Percentiles rank a stretch among this genome's conserved stretches.
Evolutionary conservation across 148 eudicot genomes (phyloP).

Genomic region (Silene conica): DNA sequence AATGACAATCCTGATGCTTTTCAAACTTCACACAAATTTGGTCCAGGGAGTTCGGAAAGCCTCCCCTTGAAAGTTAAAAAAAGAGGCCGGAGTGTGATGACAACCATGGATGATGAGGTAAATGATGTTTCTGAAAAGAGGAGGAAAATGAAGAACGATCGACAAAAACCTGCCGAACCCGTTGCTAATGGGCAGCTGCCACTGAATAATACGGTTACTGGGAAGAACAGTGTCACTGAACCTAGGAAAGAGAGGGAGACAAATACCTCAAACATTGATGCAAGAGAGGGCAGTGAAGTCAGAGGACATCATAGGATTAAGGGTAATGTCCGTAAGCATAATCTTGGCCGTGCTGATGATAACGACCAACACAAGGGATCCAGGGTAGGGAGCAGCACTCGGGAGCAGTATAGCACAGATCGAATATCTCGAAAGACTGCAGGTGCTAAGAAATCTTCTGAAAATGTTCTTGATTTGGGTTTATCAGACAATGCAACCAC

Average conservation of each 20-base stretch:
- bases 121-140: slow-evolving; percentile 29
- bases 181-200: slow-evolving; percentile 16
- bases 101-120: slow-evolving; percentile 14
- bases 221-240: slow-evolving; percentile 17
- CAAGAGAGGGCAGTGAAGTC: slow-evolving; percentile 18
- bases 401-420: slow-evolving; percentile 14
- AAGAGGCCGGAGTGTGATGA: slow-evolving; percentile 11
- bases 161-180: slow-evolving; percentile 2
- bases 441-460: slow-evolving; percentile 23
- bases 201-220: slow-evolving; percentile 4
- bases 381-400: slow-evolving; percentile 15
- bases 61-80: slow-evolving; percentile 24
- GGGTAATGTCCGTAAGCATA: slow-evolving; percentile 16
- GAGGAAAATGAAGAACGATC: slow-evolving; percentile 36
- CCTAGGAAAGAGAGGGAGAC: slow-evolving; percentile 23
- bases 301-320: slow-evolving; percentile 16
- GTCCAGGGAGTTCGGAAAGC: slow-evolving; percentile 2
- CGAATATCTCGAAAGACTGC: slow-evolving; percentile 23
- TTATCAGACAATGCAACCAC: slow-evolving; percentile 35
- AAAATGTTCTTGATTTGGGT: slow-evolving; percentile 31
- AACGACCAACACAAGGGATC: slow-evolving; percentile 17
- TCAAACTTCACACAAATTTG: slow-evolving; percentile 20
- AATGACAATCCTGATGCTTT: slow-evolving; percentile 18
- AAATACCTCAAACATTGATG: slow-evolving; percentile 22
- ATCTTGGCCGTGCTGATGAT: slow-evolving; percentile 14